Percentiles rank a stretch among this genome's conserved stretches.
These are phyloP conservation scores for Tetrahymena elliotti DNA, from an alignment of 73 alveolate species.

Conservation along the genomic window DNA sequence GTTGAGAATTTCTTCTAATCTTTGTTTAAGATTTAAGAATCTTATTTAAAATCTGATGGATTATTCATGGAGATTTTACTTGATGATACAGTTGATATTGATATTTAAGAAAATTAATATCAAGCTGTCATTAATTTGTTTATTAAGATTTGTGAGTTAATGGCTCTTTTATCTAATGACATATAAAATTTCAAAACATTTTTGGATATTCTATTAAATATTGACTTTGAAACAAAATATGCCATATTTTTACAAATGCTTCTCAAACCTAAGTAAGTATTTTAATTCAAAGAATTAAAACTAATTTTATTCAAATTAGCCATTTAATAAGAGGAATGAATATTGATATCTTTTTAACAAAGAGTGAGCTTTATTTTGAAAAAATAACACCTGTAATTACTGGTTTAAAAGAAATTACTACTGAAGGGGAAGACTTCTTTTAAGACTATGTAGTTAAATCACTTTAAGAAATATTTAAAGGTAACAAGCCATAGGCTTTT, in stretches of 20 bases:
- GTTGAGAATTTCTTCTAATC: neutral
- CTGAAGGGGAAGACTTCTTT: neutral
- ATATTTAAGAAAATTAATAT: neutral
- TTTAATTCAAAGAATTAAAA: neutral
- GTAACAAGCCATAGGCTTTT: neutral
- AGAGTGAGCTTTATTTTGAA: neutral
- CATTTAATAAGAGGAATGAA: neutral
- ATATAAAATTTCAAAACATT: neutral
- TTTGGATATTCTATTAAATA: neutral
- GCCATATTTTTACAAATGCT: neutral
- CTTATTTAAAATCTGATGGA: neutral
- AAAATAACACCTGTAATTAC: neutral
- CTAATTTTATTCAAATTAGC: neutral
- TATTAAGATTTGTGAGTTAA: neutral
- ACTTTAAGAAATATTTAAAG: neutral
- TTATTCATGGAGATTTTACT: neutral
- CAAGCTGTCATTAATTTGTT: neutral
- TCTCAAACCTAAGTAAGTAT: neutral
- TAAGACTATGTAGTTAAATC: neutral
- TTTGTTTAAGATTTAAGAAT: neutral
- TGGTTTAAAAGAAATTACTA: neutral
- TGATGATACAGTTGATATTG: neutral
- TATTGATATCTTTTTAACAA: neutral
- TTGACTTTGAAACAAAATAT: neutral
- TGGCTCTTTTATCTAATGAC: neutral